These are phyloP conservation scores for Brassica napus DNA, from an alignment of 345 rosid species.

Conservation along the genomic window Da-Ae NC_063436.1:21556001-21556500, in stretches of 20 bases:
- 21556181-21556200: constrained; percentile 83
- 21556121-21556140: constrained; percentile 81
- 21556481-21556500: not conserved
- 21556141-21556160: constrained; percentile 83
- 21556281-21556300: constrained; percentile 82
- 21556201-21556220: constrained; percentile 90
- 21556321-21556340: constrained; percentile 90
- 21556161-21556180: constrained; percentile 89
- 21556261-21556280: constrained; percentile 90
- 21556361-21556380: constrained; percentile 97
- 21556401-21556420: constrained; percentile 79
- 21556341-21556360: constrained; percentile 89
- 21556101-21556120: constrained; percentile 89
- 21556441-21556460: not conserved
- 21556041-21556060: no score
- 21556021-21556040: no score
- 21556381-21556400: constrained; percentile 97
- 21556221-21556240: constrained; percentile 59
- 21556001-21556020: no score
- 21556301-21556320: constrained; percentile 96
- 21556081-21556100: constrained; percentile 51
- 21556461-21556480: constrained; percentile 12
- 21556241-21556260: constrained; percentile 56
- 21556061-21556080: no score
- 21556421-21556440: constrained; percentile 41